A percentile compares a stretch with the other conserved stretches of the same genome.
phyloP scores from a whole-genome alignment of 2,329 filamentous ascomycete species.

The Penicillium decumbens region DNA sequence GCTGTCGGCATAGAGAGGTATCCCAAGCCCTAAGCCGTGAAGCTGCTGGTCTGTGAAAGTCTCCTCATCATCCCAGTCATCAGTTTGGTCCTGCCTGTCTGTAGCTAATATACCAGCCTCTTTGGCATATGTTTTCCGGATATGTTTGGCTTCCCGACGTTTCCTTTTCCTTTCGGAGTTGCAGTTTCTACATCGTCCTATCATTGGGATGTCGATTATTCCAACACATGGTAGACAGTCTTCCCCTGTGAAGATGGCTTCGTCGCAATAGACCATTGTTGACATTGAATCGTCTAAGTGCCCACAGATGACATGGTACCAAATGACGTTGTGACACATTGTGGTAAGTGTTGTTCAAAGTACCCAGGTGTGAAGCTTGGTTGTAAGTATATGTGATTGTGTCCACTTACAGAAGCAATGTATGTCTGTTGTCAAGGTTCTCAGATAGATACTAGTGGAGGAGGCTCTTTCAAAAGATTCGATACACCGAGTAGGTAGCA shows the following conservation, averaged over 20 bases:
- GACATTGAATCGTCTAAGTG: conserved; percentile 13
- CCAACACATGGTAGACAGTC: conserved; percentile 9
- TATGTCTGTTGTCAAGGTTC: no score
- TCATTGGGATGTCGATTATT: conserved; percentile 10
- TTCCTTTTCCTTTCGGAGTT: background rate
- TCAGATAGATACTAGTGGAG: no score
- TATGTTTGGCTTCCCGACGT: no score
- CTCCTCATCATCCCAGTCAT: background rate
- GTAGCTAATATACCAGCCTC: background rate
- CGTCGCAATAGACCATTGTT: conserved; percentile 15
- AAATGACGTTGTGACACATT: conserved; percentile 26
- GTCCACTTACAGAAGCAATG: no score
- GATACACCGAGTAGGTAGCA: no score
- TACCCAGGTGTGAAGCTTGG: background rate
- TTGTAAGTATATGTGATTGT: background rate
- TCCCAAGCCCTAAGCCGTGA: background rate
- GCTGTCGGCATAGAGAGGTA: background rate
- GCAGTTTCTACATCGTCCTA: conserved; percentile 10
- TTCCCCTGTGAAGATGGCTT: conserved; percentile 13
- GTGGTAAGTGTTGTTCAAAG: background rate
- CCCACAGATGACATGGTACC: conserved; percentile 23
- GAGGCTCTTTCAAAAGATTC: no score
- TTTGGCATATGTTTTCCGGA: background rate
- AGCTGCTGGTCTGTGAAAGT: background rate
- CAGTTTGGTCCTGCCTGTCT: background rate